phyloP scores from a whole-genome alignment of 306 rosid genomes.

The Quercus engelmannii region DNA sequence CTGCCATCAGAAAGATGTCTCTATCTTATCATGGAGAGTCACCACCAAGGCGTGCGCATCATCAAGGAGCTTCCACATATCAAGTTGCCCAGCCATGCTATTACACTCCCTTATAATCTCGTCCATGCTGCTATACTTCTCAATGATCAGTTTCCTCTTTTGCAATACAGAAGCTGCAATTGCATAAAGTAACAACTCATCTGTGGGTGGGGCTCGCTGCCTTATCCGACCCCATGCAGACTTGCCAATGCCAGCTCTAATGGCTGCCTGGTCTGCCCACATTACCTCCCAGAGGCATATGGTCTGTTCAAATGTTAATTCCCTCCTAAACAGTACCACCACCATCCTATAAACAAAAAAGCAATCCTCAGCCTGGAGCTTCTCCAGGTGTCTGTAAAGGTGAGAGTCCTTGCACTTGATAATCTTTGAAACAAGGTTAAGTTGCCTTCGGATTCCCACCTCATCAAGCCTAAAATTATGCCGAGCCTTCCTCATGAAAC shows the following conservation, averaged over 20 bases:
- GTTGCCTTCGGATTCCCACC: constrained; percentile 94
- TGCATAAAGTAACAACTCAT: constrained; percentile 84
- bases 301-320: constrained; percentile 92
- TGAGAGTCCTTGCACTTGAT: constrained; percentile 85
- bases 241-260: constrained; percentile 87
- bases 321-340: constrained; percentile 95
- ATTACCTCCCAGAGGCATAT: constrained; percentile 98
- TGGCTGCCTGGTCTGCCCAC: constrained; percentile 99
- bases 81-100: constrained; percentile 94
- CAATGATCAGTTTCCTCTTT: constrained; percentile 84
- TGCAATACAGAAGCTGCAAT: constrained; percentile 95
- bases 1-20: constrained; percentile 55
- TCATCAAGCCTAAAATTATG: constrained; percentile 98
- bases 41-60: constrained; percentile 97
- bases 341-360: constrained; percentile 98
- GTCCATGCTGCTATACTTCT: constrained; percentile 97
- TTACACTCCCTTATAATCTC: constrained; percentile 97
- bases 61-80: constrained; percentile 95
- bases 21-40: constrained; percentile 87
- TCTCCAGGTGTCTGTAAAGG: constrained; percentile 87
- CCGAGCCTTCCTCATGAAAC: constrained; percentile 98
- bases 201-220: constrained; percentile 97
- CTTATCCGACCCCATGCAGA: constrained; percentile 96
- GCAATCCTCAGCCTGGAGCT: constrained; percentile 98
- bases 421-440: constrained; percentile 74